Evolutionary conservation across 1,284 basidiomycete species (phyloP), one percentile per base, ranked within the genome.

Genomic region (Apiotrichum porosum): DNA sequence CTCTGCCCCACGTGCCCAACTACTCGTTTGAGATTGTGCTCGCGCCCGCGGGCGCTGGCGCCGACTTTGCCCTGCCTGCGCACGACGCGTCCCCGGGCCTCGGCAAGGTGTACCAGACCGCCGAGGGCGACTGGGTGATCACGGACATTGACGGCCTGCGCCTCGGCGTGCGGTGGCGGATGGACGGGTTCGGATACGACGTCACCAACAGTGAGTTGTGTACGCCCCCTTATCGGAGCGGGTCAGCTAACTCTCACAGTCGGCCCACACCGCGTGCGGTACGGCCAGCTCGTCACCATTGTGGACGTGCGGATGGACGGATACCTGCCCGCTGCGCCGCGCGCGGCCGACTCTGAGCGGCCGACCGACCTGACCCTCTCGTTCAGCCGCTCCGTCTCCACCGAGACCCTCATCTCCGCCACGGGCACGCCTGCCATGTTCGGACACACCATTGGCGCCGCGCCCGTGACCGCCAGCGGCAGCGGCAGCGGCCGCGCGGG

Each of bases 161-260:
- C 23, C 79, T 83, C 2, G 82, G 82, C 50, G 83, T 92, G 18
- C 82, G 87, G 19, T 84, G 81, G 61, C 78, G 86, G 21, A 68
- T 90, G 40, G 89, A 92, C 61, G 84, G 85, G n/a, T 81, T 77
- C 58, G 89, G 89, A 4, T 93, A 89, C 62, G 88, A 92, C 60
- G 79, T 93, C 35, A 79, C 84, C 17, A 86, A 82, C 75, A 76
- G 88, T 90, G 59, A 62, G 86, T 68, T n/a, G 5, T n/a, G n/a
- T n/a, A n/a, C n/a, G n/a, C n/a, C n/a, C n/a, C n/a, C n/a, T n/a
- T n/a, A n/a, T 14, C 23, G 14, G 5, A n/a, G 6, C 28, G 19
- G 34, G n/a, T n/a, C n/a, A n/a, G n/a, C n/a, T n/a, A n/a, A n/a
- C n/a, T n/a, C n/a, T n/a, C 26, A 33, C 48, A 92, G 89, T 94